Base-by-base conservation (phyloP, 2,329 filamentous ascomycete genomes). In the Fonsecaea nubica region DNA sequence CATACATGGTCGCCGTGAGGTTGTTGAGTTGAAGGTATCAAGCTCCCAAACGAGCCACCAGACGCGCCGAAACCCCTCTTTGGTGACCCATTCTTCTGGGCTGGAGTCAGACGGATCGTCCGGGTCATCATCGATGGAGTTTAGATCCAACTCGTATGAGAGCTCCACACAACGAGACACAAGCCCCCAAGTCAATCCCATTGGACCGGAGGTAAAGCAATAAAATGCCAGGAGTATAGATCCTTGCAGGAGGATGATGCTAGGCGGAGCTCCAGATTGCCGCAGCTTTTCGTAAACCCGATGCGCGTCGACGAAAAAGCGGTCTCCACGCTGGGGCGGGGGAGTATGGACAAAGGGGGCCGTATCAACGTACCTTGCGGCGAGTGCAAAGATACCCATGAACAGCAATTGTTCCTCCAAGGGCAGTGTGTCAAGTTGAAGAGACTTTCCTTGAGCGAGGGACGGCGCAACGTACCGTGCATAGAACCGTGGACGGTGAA, bases 91-190 rank as follows among this genome's bases (percentile, higher is more conserved):
- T 33, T 58, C 61, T 10, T 62, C 25, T 18, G 61, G 40, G 53
- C 18, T 18, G 3, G 38, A 10, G 13, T 56, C 55, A 30, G 57
- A 48, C 57, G 52, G 54, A 45, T 60, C 56, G 35, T 13, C 35
- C 7, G 35, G 8, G 25, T 67, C 65, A 25, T 67, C 92, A 72
- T 97, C 93, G 77, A 97, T 94, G 71, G 94, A 92, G 77, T 97
- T 93, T 35, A 98, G 82, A 8, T 94, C 94, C 2, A 97, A 84
- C 76, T 97, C 94, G 30, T 97, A 90, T 7, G 92, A 93, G 58
- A 97, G 80, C 35, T 94, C 89, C 64, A 96, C 90, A 5, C 94
- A 93, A 53, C 97, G 93, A 8, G 94, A 94, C 67, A 96, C 91
- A 67, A 97, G 97, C 78, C 97, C 97, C 94, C 94, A 98, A 8